These are phyloP conservation scores for Venustampulla echinocandica DNA, from an alignment of 495 filamentous ascomycete genomes.

Conservation along the genomic window DNA sequence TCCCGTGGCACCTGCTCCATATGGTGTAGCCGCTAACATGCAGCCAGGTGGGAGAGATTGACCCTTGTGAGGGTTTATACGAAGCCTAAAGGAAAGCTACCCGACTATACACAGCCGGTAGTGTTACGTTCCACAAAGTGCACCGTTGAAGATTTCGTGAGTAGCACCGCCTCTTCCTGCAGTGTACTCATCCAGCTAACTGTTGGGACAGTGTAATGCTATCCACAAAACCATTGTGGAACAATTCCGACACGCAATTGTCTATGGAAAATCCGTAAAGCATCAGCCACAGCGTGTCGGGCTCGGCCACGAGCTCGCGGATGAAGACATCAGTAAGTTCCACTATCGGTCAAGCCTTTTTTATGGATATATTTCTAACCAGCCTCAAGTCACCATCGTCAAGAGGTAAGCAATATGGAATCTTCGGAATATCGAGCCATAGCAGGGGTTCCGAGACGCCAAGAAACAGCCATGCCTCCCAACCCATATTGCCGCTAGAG, in stretches of 20 bases:
- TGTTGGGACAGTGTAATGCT: conserved; percentile 69
- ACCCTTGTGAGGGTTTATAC: conserved; percentile 89
- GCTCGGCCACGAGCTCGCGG: conserved; percentile 79
- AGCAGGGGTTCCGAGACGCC: not conserved
- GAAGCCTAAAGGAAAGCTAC: conserved; percentile 91
- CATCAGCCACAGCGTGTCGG: conserved; percentile 97
- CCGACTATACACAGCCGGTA: conserved; percentile 87
- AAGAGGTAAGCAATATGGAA: conserved; percentile 61
- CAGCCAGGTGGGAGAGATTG: conserved; percentile 77
- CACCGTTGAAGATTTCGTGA: conserved; percentile 94
- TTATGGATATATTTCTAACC: conserved; percentile 26
- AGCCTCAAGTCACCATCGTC: conserved; percentile 72
- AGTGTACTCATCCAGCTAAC: conserved; percentile 1
- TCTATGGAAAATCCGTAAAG: conserved; percentile 96
- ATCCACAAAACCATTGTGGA: conserved; percentile 96
- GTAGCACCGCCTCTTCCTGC: conserved; percentile 28
- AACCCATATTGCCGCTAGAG: too few species aligned
- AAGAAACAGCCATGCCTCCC: not conserved
- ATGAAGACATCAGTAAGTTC: conserved; percentile 91
- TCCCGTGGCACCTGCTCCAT: not conserved
- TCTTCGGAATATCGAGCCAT: not conserved
- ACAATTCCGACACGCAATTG: conserved; percentile 89
- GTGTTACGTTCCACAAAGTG: conserved; percentile 74
- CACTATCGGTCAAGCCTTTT: not conserved
- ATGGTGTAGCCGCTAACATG: conserved; percentile 19